Evolutionary conservation across 441 rosid species (phyloP), one percentile per base, ranked within the genome.

Genomic region (Manihot esculenta): DNA sequence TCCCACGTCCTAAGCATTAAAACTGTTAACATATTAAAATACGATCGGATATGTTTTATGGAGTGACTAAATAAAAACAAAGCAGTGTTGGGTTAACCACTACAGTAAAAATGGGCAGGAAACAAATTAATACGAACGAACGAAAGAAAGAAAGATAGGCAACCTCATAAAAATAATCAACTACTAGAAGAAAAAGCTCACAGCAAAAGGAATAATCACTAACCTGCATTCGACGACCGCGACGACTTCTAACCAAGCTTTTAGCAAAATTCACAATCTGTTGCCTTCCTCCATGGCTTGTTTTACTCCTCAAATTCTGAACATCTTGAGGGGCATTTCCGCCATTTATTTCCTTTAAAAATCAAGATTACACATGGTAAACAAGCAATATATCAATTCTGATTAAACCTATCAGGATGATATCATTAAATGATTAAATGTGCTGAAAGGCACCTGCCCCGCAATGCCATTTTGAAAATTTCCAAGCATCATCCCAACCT

Each of bases 161-260:
- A 47, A 64, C 71, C n/a, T 59, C 9, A 21, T n/a, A 26, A 30
- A 23, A 57, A 58, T 53, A n/a, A 73, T 45, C 71, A 69, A 62
- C 21, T 8, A 68, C 26, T 3, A 57, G 21, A 13, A 64, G 42
- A 64, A 42, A 11, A 42, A 27, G 49, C 44, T 48, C 30, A 59
- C 63, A 18, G 51, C 63, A 55, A 49, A 66, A 38, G 71, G 55
- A 68, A 61, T 11, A 64, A 71, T 30, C 50, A 72, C 72, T 76
- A 72, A 80, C 97, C 93, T 90, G 93, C 97, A 92, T 90, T 64
- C 87, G 87, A 68, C 73, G 89, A 74, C 88, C 84, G 57, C 99
- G 97, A 0, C 97, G 94, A 79, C 83, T 88, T 87, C 99, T 85
- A 73, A 92, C 93, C 48, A 86, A 88, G 48, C 63, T 75, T 80